Conservation (phyloP, 2,329 filamentous ascomycete genomes). For the Aspergillus versicolor region DNA sequence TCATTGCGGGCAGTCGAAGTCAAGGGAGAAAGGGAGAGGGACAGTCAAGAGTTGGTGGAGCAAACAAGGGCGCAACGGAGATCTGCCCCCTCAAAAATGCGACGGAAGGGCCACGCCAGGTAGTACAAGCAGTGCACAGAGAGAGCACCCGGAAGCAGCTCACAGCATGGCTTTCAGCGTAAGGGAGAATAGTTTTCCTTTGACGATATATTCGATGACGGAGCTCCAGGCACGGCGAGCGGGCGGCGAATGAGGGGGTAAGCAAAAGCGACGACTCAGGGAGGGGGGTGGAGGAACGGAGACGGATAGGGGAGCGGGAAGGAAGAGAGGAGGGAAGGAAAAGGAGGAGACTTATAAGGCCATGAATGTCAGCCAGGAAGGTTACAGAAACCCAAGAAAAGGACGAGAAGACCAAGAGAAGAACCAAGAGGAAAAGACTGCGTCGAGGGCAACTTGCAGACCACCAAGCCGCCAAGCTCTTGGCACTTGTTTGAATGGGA, state of each 20-base stretch:
- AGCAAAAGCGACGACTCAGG: conserved; percentile 10
- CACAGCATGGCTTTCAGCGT: conserved; percentile 25
- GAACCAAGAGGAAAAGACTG: conserved; percentile 10
- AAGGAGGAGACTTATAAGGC: conserved; percentile 20
- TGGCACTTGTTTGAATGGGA: conserved; percentile 21
- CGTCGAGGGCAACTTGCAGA: conserved; percentile 18
- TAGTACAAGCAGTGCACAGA: conserved; percentile 23
- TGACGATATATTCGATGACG: conserved; percentile 2
- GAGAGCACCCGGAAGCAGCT: conserved; percentile 21
- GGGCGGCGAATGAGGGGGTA: conserved; percentile 1
- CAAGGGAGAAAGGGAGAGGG: conserved; percentile 11
- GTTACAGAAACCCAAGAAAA: conserved; percentile 22
- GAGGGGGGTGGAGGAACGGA: background rate
- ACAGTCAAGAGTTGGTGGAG: conserved; percentile 17
- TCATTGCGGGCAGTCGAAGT: conserved; percentile 26
- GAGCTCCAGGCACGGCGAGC: conserved; percentile 1
- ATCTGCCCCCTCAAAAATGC: conserved; percentile 19
- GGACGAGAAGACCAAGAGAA: conserved; percentile 18
- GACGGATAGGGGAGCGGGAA: conserved; percentile 5
- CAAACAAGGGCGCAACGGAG: conserved; percentile 20
- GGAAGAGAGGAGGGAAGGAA: conserved; percentile 8
- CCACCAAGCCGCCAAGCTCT: conserved; percentile 32
- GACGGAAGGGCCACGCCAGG: conserved; percentile 19
- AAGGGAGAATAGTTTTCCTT: conserved; percentile 18
- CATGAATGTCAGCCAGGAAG: conserved; percentile 17